Base-by-base conservation (phyloP, 768 basidiomycete genomes). In the Mycena galericulata region DNA sequence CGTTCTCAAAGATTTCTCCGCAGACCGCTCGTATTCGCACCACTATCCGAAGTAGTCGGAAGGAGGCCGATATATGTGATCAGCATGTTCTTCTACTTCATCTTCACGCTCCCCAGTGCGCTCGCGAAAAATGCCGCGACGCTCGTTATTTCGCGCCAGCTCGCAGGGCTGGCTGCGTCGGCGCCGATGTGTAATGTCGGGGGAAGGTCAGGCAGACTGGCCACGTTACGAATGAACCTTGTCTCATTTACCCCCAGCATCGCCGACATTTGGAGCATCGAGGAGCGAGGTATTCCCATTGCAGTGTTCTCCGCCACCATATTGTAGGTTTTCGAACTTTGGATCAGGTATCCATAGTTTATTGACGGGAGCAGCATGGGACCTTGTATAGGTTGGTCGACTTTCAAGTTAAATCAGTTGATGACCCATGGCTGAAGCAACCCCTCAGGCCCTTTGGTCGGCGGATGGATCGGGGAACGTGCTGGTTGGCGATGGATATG, bases 401-500 rank as follows among this genome's bases (percentile, higher is more conserved):
- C 11, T 26, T 24, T 49, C 47, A 22, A n/a, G n/a, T n/a, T n/a
- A n/a, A 18, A 18, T 17, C 34, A 38, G 17, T 17, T 6, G 3
- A 2, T 4, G 27, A 14, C 3, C 29, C 9, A n/a, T n/a, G 6
- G 29, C 26, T 11, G 55, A 56, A n/a, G 17, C 38, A 17, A 40
- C 15, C 29, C 40, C 11, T 17, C 30, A 49, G 87, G 87, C 1
- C 88, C 88, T 0, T 78, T 89, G 71, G 72, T 87, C 32, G 86
- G 85, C 38, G 83, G 84, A 3, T 84, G 80, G 75, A 86, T 86
- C 59, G 82, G 83, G 6, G 76, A 83, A 70, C 68, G 74, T n/a
- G 79, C 79, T n/a, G 85, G 85, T 0, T 84, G 83, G 83, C 72
- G 82, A 50, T 84, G 81, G 81, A 79, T 86, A 29, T 87, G 82